A percentile compares a stretch with the other conserved stretches of the same genome.
Evolutionary conservation across 371 early-diverging fungal species (phyloP).

Genomic region (Mucor sp.): DNA sequence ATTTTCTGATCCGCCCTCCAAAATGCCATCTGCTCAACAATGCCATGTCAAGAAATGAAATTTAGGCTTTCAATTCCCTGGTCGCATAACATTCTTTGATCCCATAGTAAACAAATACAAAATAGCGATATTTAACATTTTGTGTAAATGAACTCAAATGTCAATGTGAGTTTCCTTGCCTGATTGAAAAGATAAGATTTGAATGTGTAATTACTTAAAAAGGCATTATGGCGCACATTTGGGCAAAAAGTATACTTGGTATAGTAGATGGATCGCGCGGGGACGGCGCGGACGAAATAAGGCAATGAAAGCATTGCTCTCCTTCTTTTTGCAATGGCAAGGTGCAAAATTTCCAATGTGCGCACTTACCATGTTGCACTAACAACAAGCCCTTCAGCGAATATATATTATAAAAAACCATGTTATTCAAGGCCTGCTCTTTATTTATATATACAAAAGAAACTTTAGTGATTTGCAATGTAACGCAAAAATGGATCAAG

Average conservation of each 20-base stretch:
- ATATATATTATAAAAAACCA: background rate
- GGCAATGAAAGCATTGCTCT: background rate
- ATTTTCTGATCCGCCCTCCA: no score
- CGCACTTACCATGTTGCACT: conserved; percentile 1
- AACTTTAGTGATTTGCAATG: conserved; percentile 1
- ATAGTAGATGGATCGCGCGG: no score
- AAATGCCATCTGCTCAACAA: no score
- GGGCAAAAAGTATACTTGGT: background rate
- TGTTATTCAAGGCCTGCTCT: background rate
- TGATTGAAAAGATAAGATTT: background rate
- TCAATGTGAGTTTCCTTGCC: background rate
- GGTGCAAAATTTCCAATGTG: background rate
- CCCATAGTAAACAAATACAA: no score
- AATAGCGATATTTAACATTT: no score
- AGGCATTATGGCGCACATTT: background rate
- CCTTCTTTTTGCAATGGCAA: background rate
- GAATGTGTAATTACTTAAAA: background rate
- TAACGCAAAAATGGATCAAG: background rate
- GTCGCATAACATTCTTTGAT: no score
- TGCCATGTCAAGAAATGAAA: no score
- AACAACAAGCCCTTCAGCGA: background rate
- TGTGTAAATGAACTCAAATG: background rate
- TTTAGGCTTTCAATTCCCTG: no score
- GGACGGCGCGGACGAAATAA: background rate
- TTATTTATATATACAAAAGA: background rate